Percentiles rank a stretch among this genome's conserved stretches.
Conservation (phyloP, 2,329 filamentous ascomycete species). For the Curvularia spicifera region DNA sequence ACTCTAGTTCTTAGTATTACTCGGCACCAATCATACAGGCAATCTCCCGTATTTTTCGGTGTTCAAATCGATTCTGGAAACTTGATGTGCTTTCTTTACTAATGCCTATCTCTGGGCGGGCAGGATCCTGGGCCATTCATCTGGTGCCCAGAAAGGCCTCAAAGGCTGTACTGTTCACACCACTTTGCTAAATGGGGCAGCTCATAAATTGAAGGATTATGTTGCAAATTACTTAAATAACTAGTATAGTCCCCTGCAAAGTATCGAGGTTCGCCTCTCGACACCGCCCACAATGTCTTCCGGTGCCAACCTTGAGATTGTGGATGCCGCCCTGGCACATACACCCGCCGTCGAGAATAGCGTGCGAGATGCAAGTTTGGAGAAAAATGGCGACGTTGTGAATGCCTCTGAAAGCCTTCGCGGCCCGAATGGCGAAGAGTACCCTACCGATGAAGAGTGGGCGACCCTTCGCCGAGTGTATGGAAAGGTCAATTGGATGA, state of each 20-base stretch:
- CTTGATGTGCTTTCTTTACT: not conserved
- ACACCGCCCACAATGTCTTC: constrained; percentile 23
- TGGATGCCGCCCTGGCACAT: constrained; percentile 25
- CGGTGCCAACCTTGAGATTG: constrained; percentile 26
- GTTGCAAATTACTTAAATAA: constrained; percentile 11
- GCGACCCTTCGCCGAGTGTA: constrained; percentile 39
- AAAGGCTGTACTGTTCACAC: constrained; percentile 7
- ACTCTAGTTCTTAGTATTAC: constrained; percentile 14
- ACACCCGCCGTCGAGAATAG: constrained; percentile 14
- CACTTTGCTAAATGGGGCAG: constrained; percentile 27
- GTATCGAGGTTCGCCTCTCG: not conserved
- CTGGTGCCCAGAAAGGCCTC: constrained; percentile 21
- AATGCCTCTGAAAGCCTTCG: constrained; percentile 19
- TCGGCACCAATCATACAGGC: constrained; percentile 27
- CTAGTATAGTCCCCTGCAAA: not conserved
- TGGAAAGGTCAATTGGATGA: constrained; percentile 41
- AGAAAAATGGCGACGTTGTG: constrained; percentile 18
- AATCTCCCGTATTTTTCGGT: constrained; percentile 5
- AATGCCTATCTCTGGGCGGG: constrained; percentile 19
- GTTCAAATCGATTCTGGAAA: constrained; percentile 5
- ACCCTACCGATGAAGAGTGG: constrained; percentile 41
- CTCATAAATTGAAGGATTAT: constrained; percentile 11
- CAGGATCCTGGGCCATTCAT: not conserved
- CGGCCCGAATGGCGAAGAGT: constrained; percentile 33
- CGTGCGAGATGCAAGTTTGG: constrained; percentile 9